These are phyloP conservation scores for Gryganskiella cystojenkinii DNA, from an alignment of 192 early-diverging fungal genomes.

Conservation along the genomic window DNA sequence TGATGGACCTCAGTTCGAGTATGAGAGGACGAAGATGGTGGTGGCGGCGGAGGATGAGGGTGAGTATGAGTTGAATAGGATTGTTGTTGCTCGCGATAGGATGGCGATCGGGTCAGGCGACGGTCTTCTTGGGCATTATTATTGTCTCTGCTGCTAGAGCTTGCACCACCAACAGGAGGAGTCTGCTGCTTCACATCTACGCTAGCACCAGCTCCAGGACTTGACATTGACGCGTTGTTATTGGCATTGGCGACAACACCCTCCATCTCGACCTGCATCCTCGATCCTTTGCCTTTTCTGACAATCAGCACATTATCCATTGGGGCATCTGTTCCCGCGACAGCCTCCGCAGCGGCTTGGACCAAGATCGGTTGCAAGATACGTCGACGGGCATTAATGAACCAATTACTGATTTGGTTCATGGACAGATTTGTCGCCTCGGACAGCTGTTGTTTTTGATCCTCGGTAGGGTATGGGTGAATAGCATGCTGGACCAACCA, in stretches of 20 bases:
- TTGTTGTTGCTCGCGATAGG: too few relatives aligned
- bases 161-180: too few relatives aligned
- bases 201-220: too few relatives aligned
- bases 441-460: conserved; percentile 65
- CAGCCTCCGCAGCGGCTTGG: conserved; percentile 36
- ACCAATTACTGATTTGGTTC: conserved; percentile 82
- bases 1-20: too few relatives aligned
- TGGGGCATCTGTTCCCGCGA: conserved; percentile 44
- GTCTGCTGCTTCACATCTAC: too few relatives aligned
- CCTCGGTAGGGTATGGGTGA: conserved; percentile 77
- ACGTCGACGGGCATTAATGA: conserved; percentile 76
- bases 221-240: too few relatives aligned
- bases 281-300: conserved; percentile 50
- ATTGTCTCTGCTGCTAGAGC: too few relatives aligned
- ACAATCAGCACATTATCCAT: conserved; percentile 51
- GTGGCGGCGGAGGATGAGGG: too few relatives aligned
- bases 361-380: conserved; percentile 46
- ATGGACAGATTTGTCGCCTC: conserved; percentile 65
- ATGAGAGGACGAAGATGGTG: too few relatives aligned
- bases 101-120: too few relatives aligned
- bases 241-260: background rate
- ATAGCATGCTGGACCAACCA: conserved; percentile 70
- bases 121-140: too few relatives aligned
- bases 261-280: conserved; percentile 55
- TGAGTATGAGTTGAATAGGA: too few relatives aligned